A percentile compares a stretch with the other conserved stretches of the same genome.
Conservation (phyloP, 768 basidiomycete genomes). For the Agrocybe pediades region DNA sequence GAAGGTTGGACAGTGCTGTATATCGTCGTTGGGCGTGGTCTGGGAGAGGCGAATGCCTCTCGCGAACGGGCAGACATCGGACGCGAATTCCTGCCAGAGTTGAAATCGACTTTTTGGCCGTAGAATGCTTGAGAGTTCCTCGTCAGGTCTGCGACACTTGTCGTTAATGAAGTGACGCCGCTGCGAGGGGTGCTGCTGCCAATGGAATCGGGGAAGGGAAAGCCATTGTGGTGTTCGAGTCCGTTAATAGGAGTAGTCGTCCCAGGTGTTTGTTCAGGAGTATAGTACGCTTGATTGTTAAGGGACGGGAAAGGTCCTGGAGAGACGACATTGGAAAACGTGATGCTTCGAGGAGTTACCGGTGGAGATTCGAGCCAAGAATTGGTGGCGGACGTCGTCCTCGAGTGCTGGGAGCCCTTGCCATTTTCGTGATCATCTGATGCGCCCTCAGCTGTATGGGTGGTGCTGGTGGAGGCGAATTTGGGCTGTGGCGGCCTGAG, state of each 20-base stretch:
- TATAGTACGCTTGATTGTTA: conserved; percentile 47
- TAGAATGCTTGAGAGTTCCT: conserved; percentile 39
- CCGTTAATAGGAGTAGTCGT: conserved; percentile 24
- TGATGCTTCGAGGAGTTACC: conserved; percentile 40
- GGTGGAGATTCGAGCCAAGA: conserved; percentile 40
- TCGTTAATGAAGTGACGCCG: conserved; percentile 37
- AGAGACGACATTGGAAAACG: conserved; percentile 36
- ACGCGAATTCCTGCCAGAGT: conserved; percentile 28
- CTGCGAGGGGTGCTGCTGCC: conserved; percentile 29
- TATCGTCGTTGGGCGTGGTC: conserved; percentile 56
- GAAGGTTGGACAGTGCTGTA: conserved; percentile 48
- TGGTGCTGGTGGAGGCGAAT: too few relatives aligned
- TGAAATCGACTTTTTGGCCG: conserved; percentile 38
- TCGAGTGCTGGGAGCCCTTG: conserved; percentile 32
- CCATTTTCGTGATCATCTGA: conserved; percentile 31
- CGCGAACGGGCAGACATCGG: conserved; percentile 44
- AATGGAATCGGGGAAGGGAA: conserved; percentile 35
- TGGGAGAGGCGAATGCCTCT: conserved; percentile 61
- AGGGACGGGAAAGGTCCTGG: conserved; percentile 50
- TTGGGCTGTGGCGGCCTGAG: conserved; percentile 34
- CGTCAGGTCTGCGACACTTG: conserved; percentile 46
- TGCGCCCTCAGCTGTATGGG: conserved; percentile 24
- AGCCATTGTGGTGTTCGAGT: conserved; percentile 21
- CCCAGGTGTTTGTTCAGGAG: conserved; percentile 29
- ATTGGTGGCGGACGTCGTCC: conserved; percentile 31